Percentiles rank a stretch among this genome's conserved stretches.
Conservation (phyloP, 78 protist genomes). For the Cavenderia fasciculata region DNA sequence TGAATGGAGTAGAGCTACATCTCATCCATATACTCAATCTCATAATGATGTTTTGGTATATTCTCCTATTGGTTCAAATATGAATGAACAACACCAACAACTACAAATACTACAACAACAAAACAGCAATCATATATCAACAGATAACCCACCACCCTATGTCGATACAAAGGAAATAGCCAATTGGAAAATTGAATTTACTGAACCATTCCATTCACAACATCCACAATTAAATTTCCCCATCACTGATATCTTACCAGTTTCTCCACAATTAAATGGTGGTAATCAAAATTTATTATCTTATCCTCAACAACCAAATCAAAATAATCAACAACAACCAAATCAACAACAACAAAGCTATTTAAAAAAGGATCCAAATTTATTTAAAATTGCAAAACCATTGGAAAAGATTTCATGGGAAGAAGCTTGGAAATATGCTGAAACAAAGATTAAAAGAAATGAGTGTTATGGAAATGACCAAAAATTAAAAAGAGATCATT, state of each 20-base stretch:
- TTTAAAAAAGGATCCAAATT: not conserved
- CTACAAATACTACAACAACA: too few species aligned
- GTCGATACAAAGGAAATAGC: conserved; percentile 40
- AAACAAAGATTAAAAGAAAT: conserved; percentile 37
- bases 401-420: conserved; percentile 17
- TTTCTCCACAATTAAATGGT: too few species aligned
- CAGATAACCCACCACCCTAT: not conserved
- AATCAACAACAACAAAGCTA: not conserved
- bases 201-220: conserved; percentile 34
- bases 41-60: conserved; percentile 24
- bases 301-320: not conserved
- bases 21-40: conserved; percentile 30
- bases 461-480: conserved; percentile 52
- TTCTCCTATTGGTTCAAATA: conserved; percentile 14
- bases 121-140: too few species aligned
- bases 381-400: not conserved
- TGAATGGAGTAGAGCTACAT: conserved; percentile 35
- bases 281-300: too few species aligned
- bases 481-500: conserved; percentile 45
- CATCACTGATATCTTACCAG: conserved; percentile 7
- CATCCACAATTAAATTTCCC: conserved; percentile 47
- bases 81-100: too few species aligned
- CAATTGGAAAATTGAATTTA: conserved; percentile 24
- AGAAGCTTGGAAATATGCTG: conserved; percentile 41
- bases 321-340: not conserved